These are phyloP conservation scores for Cladosporium sphaerospermum DNA, from an alignment of 2,329 filamentous ascomycete species.

Conservation along the genomic window DNA sequence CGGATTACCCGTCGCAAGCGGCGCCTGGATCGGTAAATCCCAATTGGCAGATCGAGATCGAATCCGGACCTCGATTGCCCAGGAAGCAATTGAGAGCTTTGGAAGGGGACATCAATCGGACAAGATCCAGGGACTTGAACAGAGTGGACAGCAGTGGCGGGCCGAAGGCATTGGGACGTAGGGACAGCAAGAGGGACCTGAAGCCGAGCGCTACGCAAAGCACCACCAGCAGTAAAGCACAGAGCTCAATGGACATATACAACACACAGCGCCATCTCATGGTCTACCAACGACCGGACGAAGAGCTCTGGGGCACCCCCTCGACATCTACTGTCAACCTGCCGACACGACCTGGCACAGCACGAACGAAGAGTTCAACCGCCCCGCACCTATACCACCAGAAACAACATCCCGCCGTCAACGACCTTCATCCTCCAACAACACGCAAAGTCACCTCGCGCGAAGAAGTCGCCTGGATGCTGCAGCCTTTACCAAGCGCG, in stretches of 20 bases:
- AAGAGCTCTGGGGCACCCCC: slow-evolving; percentile 69
- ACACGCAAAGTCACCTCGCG: slow-evolving; percentile 25
- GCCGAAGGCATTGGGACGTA: background rate
- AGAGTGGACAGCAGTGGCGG: slow-evolving; percentile 15
- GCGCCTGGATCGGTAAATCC: slow-evolving; percentile 80
- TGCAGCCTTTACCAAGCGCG: slow-evolving; percentile 83
- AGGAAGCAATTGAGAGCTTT: slow-evolving; percentile 39
- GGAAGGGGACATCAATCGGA: slow-evolving; percentile 10
- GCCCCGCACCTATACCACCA: slow-evolving; percentile 5
- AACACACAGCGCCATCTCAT: slow-evolving; percentile 7
- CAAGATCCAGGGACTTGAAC: slow-evolving; percentile 5
- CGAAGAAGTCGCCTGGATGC: slow-evolving; percentile 79
- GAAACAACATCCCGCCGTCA: slow-evolving; percentile 50
- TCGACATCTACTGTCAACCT: slow-evolving; percentile 15
- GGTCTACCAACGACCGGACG: slow-evolving; percentile 71
- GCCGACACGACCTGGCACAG: slow-evolving; percentile 9
- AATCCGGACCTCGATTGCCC: slow-evolving; percentile 56
- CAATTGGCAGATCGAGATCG: slow-evolving; percentile 83
- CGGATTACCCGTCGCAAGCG: slow-evolving; percentile 64
- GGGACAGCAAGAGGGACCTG: slow-evolving; percentile 52
- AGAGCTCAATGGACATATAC: slow-evolving; percentile 21
- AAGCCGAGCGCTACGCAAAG: slow-evolving; percentile 51
- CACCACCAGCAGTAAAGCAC: slow-evolving; percentile 37
- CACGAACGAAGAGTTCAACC: slow-evolving; percentile 12
- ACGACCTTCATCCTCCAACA: slow-evolving; percentile 59